phyloP scores from a whole-genome alignment of 2,329 filamentous ascomycete species.

The Emmonsiellopsis sp. region DNA sequence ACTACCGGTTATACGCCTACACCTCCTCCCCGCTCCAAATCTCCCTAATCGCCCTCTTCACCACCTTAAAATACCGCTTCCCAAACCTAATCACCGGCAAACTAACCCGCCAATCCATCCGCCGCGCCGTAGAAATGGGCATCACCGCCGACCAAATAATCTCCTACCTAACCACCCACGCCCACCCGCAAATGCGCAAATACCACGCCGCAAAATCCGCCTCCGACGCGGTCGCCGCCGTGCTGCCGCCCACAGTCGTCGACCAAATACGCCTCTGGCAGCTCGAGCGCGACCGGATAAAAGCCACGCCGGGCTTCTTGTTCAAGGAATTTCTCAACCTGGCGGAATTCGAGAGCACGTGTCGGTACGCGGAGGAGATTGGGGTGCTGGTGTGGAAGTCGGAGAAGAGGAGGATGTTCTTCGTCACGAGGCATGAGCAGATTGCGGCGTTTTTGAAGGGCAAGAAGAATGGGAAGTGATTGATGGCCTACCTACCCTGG shows the following conservation, averaged over 20 bases:
- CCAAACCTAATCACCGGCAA: conserved; percentile 90
- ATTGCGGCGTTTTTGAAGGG: conserved; percentile 65
- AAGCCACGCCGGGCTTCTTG: conserved; percentile 69
- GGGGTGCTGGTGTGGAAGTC: conserved; percentile 85
- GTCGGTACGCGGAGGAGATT: conserved; percentile 69
- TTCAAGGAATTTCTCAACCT: conserved; percentile 80
- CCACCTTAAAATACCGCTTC: conserved; percentile 79
- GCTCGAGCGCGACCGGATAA: conserved; percentile 91
- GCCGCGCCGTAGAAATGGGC: conserved; percentile 74
- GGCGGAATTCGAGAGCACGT: conserved; percentile 46
- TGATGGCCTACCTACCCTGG: conserved; percentile 1
- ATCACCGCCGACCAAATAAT: conserved; percentile 96
- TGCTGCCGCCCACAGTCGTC: conserved; percentile 88
- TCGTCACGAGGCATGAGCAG: conserved; percentile 84
- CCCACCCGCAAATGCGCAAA: conserved; percentile 86
- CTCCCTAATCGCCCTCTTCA: conserved; percentile 83
- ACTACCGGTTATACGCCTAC: conserved; percentile 96
- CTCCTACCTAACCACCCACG: conserved; percentile 80
- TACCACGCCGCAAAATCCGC: conserved; percentile 32
- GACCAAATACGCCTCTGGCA: conserved; percentile 98
- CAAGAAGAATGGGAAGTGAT: conserved; percentile 45
- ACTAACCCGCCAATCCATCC: conserved; percentile 78
- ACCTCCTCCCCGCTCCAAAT: conserved; percentile 91
- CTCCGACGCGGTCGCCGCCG: conserved; percentile 33
- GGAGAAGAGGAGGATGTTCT: conserved; percentile 72